Evolutionary conservation across 2,329 filamentous ascomycete species (phyloP).

Genomic region (Neobulgaria alba): DNA sequence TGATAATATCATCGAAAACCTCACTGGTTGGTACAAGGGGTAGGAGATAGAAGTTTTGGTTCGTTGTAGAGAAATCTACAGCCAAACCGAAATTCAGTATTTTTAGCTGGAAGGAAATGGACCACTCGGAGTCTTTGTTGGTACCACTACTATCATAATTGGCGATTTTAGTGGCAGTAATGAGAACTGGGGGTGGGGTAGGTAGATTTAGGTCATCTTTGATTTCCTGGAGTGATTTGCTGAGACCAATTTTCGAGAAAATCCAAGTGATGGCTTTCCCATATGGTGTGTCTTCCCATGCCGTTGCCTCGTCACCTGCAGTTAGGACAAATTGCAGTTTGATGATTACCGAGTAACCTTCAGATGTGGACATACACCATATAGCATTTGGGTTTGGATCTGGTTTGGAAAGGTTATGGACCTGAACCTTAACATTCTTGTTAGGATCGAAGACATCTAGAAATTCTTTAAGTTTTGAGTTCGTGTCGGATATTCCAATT

Average conservation of each 20-base stretch:
- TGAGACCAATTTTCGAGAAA: not conserved
- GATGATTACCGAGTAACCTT: not conserved
- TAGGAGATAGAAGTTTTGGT: conserved; percentile 1
- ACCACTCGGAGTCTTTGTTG: not conserved
- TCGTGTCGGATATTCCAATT: no score
- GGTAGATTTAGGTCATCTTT: not conserved
- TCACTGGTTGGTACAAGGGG: not conserved
- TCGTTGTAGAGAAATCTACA: not conserved
- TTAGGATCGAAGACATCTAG: not conserved
- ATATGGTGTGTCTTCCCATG: not conserved
- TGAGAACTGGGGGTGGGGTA: not conserved
- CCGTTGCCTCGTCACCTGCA: no score
- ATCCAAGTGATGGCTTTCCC: not conserved
- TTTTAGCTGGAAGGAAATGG: conserved; percentile 1
- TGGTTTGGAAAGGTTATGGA: conserved; percentile 1
- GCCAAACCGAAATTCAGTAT: conserved; percentile 1
- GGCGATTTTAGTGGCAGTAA: conserved; percentile 1
- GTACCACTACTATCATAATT: no score
- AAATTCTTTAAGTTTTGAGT: not conserved
- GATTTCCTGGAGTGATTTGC: no score
- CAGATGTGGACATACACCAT: conserved; percentile 1
- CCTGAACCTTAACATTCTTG: not conserved
- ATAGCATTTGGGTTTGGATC: conserved; percentile 2
- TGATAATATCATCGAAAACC: not conserved
- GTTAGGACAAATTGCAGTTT: conserved; percentile 1